Evolutionary conservation across 1,284 basidiomycete species (phyloP).

Genomic region (Malassezia sp.): DNA sequence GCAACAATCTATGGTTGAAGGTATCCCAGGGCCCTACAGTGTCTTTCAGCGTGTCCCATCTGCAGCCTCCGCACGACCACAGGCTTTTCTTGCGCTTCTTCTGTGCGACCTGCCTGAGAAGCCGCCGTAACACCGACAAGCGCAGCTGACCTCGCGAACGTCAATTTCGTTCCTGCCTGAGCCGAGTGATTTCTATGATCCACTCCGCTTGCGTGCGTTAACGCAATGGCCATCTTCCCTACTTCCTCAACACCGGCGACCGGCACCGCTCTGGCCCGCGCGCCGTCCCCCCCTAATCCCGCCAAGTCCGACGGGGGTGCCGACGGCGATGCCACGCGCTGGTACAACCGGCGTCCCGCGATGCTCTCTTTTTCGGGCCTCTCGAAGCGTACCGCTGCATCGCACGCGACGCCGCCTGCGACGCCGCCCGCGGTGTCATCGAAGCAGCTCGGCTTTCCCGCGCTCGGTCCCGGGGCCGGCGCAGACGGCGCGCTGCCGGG

Average conservation of each 20-base stretch:
- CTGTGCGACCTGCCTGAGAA: constrained; percentile 5
- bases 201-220: not conserved
- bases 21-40: not conserved
- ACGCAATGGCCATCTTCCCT: constrained; percentile 1
- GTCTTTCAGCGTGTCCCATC: constrained; percentile 3
- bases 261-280: too few species aligned
- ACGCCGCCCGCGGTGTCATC: not conserved
- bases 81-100: not conserved
- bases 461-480: not conserved
- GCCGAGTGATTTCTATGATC: too few species aligned
- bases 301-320: too few species aligned
- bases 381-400: too few species aligned
- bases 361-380: too few species aligned
- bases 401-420: not conserved
- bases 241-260: too few species aligned
- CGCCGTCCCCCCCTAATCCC: too few species aligned
- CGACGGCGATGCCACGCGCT: too few species aligned
- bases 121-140: constrained; percentile 9
- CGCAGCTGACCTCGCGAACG: too few species aligned
- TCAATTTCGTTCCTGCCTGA: too few species aligned
- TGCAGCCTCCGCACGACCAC: not conserved
- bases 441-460: not conserved
- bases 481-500: not conserved
- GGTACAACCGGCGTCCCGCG: too few species aligned
- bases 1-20: constrained; percentile 2